Evolutionary conservation across 441 rosid species (phyloP).

Genomic region (Raphanus hybrid): DNA sequence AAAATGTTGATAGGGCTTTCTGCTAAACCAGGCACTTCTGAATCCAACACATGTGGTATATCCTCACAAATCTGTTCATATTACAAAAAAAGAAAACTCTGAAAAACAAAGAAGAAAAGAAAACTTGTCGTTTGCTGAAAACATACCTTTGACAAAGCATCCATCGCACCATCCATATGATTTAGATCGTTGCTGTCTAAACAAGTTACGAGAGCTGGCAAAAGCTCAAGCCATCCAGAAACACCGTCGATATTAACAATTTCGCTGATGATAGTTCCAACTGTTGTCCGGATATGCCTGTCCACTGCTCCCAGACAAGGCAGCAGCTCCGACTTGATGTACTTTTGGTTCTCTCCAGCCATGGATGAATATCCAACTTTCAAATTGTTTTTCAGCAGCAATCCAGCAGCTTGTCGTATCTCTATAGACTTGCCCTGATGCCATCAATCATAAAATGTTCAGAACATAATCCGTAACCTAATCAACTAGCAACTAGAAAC

Average conservation of each 20-base stretch:
- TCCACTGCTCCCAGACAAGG: constrained; percentile 93
- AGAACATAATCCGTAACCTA: constrained; percentile 4
- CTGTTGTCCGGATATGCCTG: constrained; percentile 87
- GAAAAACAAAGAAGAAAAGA: not conserved
- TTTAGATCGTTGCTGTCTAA: constrained; percentile 88
- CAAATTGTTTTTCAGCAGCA: constrained; percentile 91
- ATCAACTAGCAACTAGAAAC: constrained; percentile 4
- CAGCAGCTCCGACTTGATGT: constrained; percentile 84
- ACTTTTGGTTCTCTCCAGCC: constrained; percentile 67
- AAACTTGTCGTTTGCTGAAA: not conserved
- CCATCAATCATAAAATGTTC: constrained; percentile 9
- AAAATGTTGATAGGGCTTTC: constrained; percentile 89
- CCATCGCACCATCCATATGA: constrained; percentile 99
- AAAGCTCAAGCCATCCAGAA: constrained; percentile 88
- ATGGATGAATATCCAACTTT: constrained; percentile 71
- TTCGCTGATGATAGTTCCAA: constrained; percentile 90
- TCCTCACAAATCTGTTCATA: constrained; percentile 88
- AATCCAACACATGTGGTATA: constrained; percentile 90
- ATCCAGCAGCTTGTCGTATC: constrained; percentile 98
- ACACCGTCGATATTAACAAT: constrained; percentile 80
- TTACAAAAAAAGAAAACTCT: not conserved
- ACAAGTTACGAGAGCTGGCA: constrained; percentile 86
- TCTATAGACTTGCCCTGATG: constrained; percentile 86
- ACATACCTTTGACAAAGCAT: constrained; percentile 96
- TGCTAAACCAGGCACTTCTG: constrained; percentile 83